Evolutionary conservation across 306 rosid genomes (phyloP).

Genomic region (Abrus precatorius): DNA sequence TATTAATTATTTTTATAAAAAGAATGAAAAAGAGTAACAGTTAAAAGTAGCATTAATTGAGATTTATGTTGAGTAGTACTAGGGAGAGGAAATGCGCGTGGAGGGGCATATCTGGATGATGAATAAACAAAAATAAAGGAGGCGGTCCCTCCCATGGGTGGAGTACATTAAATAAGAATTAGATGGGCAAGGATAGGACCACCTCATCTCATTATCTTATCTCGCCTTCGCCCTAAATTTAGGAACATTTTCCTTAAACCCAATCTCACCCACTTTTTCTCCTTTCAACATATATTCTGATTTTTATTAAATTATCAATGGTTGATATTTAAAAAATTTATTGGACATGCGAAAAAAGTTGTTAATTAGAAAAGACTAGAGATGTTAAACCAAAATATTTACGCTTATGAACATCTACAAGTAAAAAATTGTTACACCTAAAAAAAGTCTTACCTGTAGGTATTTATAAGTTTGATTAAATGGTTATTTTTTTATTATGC

Average conservation of each 20-base stretch:
- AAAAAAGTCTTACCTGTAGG: too few species aligned
- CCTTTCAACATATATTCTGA: too few species aligned
- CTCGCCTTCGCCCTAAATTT: conserved; percentile 59
- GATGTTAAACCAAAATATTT: too few species aligned
- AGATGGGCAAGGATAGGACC: conserved; percentile 75
- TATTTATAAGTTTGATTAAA: too few species aligned
- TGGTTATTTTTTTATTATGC: too few species aligned
- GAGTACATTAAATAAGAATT: conserved; percentile 75
- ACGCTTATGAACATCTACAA: too few species aligned
- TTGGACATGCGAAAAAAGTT: too few species aligned
- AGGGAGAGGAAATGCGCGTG: conserved; percentile 56
- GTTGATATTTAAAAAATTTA: neutral
- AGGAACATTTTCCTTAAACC: conserved; percentile 54
- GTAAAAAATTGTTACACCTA: too few species aligned
- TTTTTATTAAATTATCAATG: neutral
- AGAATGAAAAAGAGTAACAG: too few species aligned
- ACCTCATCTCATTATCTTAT: conserved; percentile 65
- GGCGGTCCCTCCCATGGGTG: conserved; percentile 66
- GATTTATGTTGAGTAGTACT: neutral
- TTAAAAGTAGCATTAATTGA: neutral
- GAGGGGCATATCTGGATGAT: conserved; percentile 40
- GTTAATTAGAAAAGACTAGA: too few species aligned
- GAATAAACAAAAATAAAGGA: conserved; percentile 36
- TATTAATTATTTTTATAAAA: too few species aligned
- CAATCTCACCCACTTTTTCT: conserved; percentile 48